A percentile compares a stretch with the other conserved stretches of the same genome.
Evolutionary conservation across 2,329 filamentous ascomycete species (phyloP).

Genomic region (Curvularia hawaiiensis): DNA sequence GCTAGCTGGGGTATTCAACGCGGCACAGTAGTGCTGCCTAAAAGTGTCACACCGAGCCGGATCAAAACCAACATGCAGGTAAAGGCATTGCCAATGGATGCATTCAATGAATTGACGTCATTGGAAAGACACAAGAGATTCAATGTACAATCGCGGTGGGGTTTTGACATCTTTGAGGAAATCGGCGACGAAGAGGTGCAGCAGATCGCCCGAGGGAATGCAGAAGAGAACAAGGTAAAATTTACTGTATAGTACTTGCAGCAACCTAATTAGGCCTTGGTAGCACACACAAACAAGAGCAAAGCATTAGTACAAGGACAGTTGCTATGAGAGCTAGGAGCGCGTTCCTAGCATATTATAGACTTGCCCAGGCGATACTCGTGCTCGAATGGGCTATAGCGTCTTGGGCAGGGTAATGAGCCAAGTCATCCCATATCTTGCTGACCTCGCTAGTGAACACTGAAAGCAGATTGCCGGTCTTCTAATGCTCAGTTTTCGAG

Average conservation of each 20-base stretch:
- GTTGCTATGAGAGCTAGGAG: too few species aligned
- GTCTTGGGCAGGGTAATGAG: too few species aligned
- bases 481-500: too few species aligned
- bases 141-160: conserved; percentile 32
- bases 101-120: conserved; percentile 67
- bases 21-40: conserved; percentile 82
- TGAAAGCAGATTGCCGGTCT: too few species aligned
- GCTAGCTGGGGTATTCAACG: conserved; percentile 79
- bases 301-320: too few species aligned
- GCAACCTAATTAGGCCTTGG: too few species aligned
- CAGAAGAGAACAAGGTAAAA: conserved; percentile 28
- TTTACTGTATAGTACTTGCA: conserved; percentile 14
- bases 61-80: conserved; percentile 74
- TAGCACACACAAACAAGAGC: too few species aligned
- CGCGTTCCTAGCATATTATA: too few species aligned
- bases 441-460: too few species aligned
- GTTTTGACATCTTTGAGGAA: conserved; percentile 34
- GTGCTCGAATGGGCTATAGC: too few species aligned
- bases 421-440: too few species aligned
- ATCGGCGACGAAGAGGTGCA: conserved; percentile 26
- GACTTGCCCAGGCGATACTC: too few species aligned
- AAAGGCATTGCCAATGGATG: conserved; percentile 71
- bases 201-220: conserved; percentile 24
- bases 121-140: conserved; percentile 34
- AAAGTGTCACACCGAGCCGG: conserved; percentile 73